These are phyloP conservation scores for Gracilaria domingensis DNA, from an alignment of 23 red algal genomes.

Conservation along the genomic window DNA sequence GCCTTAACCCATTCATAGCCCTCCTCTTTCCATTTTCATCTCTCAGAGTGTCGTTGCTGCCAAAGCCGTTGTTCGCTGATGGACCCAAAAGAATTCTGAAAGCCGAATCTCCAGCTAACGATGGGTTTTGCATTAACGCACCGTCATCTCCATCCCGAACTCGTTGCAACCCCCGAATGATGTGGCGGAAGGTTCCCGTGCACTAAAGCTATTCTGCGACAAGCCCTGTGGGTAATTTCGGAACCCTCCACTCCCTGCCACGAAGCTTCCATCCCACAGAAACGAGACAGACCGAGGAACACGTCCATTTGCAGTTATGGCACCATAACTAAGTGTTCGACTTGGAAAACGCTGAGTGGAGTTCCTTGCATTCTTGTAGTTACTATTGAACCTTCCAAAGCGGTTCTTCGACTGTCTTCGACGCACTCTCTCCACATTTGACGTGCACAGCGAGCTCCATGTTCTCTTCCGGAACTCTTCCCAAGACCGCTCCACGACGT, in stretches of 20 bases:
- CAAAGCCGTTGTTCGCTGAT: constrained; percentile 36
- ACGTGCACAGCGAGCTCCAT: constrained; percentile 12
- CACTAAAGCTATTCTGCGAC: constrained; percentile 25
- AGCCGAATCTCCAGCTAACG: constrained; percentile 39
- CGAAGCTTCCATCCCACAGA: constrained; percentile 22
- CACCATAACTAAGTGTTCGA: constrained; percentile 46
- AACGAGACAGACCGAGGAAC: constrained; percentile 52
- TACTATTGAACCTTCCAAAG: neutral
- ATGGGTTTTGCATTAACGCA: constrained; percentile 29
- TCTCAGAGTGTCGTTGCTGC: constrained; percentile 1
- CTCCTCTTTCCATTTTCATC: constrained; percentile 27
- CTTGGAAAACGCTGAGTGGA: neutral
- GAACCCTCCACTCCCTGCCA: neutral
- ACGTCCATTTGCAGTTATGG: constrained; percentile 2
- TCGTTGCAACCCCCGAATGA: constrained; percentile 27
- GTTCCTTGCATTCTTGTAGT: neutral
- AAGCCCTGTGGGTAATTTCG: neutral
- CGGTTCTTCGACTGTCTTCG: neutral
- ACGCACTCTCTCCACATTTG: neutral
- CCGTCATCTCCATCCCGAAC: constrained; percentile 29
- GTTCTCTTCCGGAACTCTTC: constrained; percentile 35
- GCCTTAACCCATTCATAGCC: constrained; percentile 36
- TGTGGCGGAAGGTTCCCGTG: neutral
- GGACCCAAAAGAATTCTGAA: constrained; percentile 44
- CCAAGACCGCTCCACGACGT: constrained; percentile 67